Evolutionary conservation across 1,139 yeast species (phyloP), one percentile per base, ranked within the genome.

Genomic region (Maudiozyma humilis): DNA sequence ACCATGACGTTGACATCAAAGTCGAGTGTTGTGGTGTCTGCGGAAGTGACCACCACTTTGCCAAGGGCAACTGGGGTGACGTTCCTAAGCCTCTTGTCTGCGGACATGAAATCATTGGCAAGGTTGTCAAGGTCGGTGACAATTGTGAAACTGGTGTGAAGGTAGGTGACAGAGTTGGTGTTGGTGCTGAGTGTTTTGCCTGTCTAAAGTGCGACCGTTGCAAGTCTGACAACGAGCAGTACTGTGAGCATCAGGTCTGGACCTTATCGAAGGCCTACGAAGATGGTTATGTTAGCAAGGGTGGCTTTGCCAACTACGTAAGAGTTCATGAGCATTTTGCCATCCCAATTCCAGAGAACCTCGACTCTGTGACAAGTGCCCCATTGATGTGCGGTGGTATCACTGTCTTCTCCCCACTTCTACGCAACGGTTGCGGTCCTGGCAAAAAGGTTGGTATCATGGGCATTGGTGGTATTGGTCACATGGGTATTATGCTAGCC

Each of bases 381-480:
- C 77, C 78, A 43, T 61, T 73, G 59, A 60, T 72, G 60, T 73
- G 78, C 62, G 78, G 73, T 50, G 78, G 78, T 36, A 60, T 72
- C 49, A 73, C 78, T 4, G 74, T 69, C 15, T 74, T 62, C 57
- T 70, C 77, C 3, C 78, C 79, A 44, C 62, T 74, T 50, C 65
- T 66, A 38, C 64, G 75, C 60, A 67, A 67, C 50, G 52, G 59
- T 6, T 55, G 62, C 46, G 72, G 67, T 46, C 65, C 65, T 41
- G 62, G 62, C 41, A 70, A 72, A 44, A 68, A 65, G 40, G 78
- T 77, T 43, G 82, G 76, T 45, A 64, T 77, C 50, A 65, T 75
- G 47, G 82, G 82, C 49, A 67, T 77, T 48, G 82, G 82, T 52
- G 82, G 82, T 36, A 64, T 77, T 50, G 82, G 82, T 34, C 80